A percentile compares a stretch with the other conserved stretches of the same genome.
phyloP scores from a whole-genome alignment of 2,329 filamentous ascomycete species.

The Emmonsia crescens region DNA sequence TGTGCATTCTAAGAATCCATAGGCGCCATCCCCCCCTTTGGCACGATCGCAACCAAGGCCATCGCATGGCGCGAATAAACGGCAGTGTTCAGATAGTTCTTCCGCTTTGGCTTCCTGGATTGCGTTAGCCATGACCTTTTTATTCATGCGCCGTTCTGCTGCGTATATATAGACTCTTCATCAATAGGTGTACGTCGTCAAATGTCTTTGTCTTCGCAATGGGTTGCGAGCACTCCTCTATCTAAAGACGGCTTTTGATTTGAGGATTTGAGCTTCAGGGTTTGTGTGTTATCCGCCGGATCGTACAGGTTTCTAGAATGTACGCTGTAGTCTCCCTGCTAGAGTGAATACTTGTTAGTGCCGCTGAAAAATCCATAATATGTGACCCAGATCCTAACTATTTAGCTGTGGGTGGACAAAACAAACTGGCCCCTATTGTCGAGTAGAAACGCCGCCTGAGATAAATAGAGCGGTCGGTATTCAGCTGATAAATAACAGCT shows the following conservation, averaged over 20 bases:
- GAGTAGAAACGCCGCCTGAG: neutral
- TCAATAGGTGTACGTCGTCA: slow-evolving; percentile 42
- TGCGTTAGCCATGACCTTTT: slow-evolving; percentile 23
- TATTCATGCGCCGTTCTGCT: slow-evolving; percentile 31
- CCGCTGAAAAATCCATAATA: too few species aligned
- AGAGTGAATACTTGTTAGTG: too few species aligned
- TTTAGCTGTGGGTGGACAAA: neutral
- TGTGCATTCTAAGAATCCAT: slow-evolving; percentile 48
- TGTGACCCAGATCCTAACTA: neutral
- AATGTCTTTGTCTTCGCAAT: slow-evolving; percentile 31
- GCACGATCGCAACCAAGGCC: slow-evolving; percentile 42
- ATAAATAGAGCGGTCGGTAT: neutral
- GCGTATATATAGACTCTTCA: slow-evolving; percentile 39
- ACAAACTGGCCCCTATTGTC: too few species aligned
- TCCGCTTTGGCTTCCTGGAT: slow-evolving; percentile 31
- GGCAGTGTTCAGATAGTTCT: neutral
- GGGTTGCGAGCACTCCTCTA: slow-evolving; percentile 24
- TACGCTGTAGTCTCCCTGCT: too few species aligned
- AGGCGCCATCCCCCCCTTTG: slow-evolving; percentile 40
- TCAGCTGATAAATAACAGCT: too few species aligned
- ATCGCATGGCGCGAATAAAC: slow-evolving; percentile 38
- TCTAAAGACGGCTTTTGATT: too few species aligned
- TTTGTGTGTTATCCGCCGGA: too few species aligned
- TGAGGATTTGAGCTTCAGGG: too few species aligned
- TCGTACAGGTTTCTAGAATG: too few species aligned